Evolutionary conservation across 202 grass and related monocot species (phyloP), one percentile per base, ranked within the genome.

Genomic region (Panicum hallii): DNA sequence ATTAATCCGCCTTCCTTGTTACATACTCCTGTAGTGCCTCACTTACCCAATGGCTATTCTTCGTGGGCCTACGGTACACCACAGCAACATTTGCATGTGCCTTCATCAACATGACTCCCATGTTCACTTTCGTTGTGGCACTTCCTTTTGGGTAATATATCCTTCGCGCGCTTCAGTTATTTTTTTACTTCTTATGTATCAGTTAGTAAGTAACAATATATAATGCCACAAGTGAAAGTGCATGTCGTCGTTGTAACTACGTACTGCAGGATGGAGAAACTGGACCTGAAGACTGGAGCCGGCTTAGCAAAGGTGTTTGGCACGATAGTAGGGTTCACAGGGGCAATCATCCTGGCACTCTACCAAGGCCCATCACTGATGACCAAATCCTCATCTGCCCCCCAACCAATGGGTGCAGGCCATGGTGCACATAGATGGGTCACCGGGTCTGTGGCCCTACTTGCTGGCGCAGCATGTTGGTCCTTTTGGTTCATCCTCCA

Each of bases 101-200:
- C 36, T 97, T 97, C 88, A 85, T 97, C 82, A 97, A 97, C 56
- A 89, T 93, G 72, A 79, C 92, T 42, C 94, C 92, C 3, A 89
- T 97, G 45, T 84, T 92, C 58, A 97, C 92, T 66, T 94, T 97
- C 63, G 26, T 97, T 17, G 57, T 92, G 5, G 88, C 94, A 15
- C 79, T 97, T 4, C 85, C 86, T 43, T 88, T 93, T 55, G 34
- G 93, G 93, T 95, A 50, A n/a, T 19, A 32, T 19, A 53, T 20
- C 16, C 17, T 8, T 55, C 3, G 28, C 32, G n/a, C 3, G 4
- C 47, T 34, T n/a, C 19, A 52, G 12, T 16, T 52, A 52, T 16
- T 50, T 4, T 52, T 52, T 16, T 52, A 52, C 49, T 52, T 17
- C 5, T 5, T 52, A 52, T 26, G 26, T 26, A 26, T 3, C 17